Evolutionary conservation across 2,329 filamentous ascomycete genomes (phyloP).

Genomic region (Tolypocladium endophyticum): DNA sequence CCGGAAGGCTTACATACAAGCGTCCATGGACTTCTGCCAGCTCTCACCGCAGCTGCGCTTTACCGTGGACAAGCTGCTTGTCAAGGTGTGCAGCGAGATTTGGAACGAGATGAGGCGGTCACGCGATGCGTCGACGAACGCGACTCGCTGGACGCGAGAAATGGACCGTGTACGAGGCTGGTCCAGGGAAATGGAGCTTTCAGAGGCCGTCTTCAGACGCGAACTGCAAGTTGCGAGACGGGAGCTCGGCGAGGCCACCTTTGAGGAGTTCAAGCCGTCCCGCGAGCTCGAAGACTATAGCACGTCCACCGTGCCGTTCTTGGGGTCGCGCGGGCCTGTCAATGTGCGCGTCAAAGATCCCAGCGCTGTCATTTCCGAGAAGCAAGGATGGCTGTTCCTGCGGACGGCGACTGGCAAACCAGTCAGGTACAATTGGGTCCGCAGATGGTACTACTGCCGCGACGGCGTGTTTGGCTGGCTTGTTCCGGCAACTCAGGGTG

Average conservation of each 20-base stretch:
- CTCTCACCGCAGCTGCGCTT: conserved; percentile 77
- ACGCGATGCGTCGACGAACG: conserved; percentile 53
- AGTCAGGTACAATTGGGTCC: conserved; percentile 77
- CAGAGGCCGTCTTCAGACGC: conserved; percentile 71
- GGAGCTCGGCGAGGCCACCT: conserved; percentile 70
- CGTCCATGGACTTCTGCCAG: conserved; percentile 87
- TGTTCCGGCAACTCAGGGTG: conserved; percentile 71
- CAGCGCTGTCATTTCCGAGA: conserved; percentile 52
- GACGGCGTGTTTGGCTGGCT: conserved; percentile 95
- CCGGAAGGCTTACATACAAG: conserved; percentile 79
- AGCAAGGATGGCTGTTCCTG: conserved; percentile 90
- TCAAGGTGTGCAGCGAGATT: conserved; percentile 74
- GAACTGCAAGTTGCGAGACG: conserved; percentile 72
- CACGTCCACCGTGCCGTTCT: conserved; percentile 77
- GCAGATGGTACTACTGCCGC: conserved; percentile 92
- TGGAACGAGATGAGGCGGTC: conserved; percentile 76
- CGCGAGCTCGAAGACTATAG: conserved; percentile 91
- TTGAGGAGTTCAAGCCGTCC: conserved; percentile 64
- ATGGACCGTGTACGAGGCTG: conserved; percentile 89
- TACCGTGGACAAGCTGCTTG: conserved; percentile 75
- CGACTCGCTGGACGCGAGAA: conserved; percentile 61
- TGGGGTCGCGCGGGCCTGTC: conserved; percentile 61
- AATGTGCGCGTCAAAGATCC: conserved; percentile 46
- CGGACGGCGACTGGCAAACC: conserved; percentile 78
- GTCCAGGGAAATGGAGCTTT: conserved; percentile 86